Evolutionary conservation across 192 early-diverging fungal species (phyloP), one percentile per base, ranked within the genome.

Genomic region (Gonapodya prolifera): DNA sequence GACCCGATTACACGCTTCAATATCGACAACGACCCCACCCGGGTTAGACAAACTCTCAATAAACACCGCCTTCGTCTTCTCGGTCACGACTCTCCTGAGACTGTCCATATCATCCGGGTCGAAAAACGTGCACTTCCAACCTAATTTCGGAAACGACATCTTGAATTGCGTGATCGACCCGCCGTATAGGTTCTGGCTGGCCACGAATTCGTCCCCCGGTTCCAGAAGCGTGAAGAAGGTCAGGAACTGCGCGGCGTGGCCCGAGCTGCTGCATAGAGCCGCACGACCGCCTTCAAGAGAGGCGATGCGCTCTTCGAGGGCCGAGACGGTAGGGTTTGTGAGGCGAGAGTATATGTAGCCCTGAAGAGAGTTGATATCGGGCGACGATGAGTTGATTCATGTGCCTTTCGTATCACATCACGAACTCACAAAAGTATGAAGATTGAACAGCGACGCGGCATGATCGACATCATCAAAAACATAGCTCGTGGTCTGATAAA

Each of bases 381-480:
- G n/a, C n/a, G n/a, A n/a, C n/a, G n/a, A n/a, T n/a, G n/a, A n/a
- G n/a, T n/a, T n/a, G n/a, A n/a, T n/a, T 69, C 1, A 69, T 30
- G 35, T 34, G 35, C 13, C n/a, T n/a, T 13, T 76, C 33, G n/a
- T n/a, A n/a, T n/a, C n/a, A n/a, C n/a, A n/a, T n/a, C n/a, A n/a
- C n/a, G 32, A 34, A 1, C 35, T 33, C 28, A 31, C 75, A 76
- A 69, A 76, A 32, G 35, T 69, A 32, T 76, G 75, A 34, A 76
- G 75, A 2, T 34, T 61, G 75, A 76, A 76, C 31, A 76, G 75
- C 31, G 35, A 69, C 18, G 75, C 75, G 30, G 69, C 75, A 32
- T 76, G 75, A 34, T 76, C 75, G 16, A 76, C 69, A 34, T 34
- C 33, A 32, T 76, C 75, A 34, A 61, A 76, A 13, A 61, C 69